Conservation (phyloP, 2,329 filamentous ascomycete genomes). For the Zymoseptoria ardabiliae region DNA sequence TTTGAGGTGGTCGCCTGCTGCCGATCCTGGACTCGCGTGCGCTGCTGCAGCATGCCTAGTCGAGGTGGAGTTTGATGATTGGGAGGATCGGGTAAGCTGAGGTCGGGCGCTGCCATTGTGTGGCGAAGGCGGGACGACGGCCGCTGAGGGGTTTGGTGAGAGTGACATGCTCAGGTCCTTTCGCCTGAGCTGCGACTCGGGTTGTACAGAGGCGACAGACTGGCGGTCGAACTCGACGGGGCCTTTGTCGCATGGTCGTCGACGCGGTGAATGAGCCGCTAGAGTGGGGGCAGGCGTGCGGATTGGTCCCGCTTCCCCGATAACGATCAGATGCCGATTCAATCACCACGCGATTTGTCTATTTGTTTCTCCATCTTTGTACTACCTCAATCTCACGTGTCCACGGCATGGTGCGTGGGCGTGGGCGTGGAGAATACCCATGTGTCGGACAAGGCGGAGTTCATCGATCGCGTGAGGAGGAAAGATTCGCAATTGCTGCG, state of each 20-base stretch:
- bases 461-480: no score
- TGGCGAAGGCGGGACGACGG: neutral
- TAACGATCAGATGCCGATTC: neutral
- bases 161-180: neutral
- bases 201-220: neutral
- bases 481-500: no score
- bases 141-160: neutral
- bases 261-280: neutral
- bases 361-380: neutral
- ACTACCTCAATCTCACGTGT: neutral
- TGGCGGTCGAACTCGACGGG: neutral
- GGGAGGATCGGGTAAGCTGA: slow-evolving; percentile 24
- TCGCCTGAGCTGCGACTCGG: neutral
- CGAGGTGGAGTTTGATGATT: slow-evolving; percentile 18
- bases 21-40: slow-evolving; percentile 20
- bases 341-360: neutral
- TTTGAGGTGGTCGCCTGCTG: slow-evolving; percentile 16
- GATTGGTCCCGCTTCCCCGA: neutral
- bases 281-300: neutral
- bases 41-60: slow-evolving; percentile 8
- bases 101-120: slow-evolving; percentile 12
- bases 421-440: neutral
- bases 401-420: neutral
- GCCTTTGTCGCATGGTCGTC: neutral
- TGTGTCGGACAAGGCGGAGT: no score